Percentiles rank a stretch among this genome's conserved stretches.
These are phyloP conservation scores for Phytopythium cucurbitacearum DNA, from an alignment of 352 stramenopile genomes.

Conservation along the genomic window DNA sequence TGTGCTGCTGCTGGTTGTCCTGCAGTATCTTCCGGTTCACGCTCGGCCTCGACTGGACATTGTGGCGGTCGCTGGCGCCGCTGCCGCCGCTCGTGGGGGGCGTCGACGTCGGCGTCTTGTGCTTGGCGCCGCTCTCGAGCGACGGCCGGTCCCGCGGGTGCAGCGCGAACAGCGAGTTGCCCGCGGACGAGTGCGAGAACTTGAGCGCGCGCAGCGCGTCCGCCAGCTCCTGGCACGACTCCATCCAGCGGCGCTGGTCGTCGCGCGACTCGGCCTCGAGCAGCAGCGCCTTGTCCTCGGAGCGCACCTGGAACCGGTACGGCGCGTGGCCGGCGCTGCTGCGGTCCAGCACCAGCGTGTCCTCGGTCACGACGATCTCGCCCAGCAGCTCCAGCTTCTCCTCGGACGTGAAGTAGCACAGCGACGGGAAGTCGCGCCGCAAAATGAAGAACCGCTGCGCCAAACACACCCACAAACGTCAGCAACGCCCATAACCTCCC, in stretches of 20 bases:
- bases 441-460: slow-evolving; percentile 73
- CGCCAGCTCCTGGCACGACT: slow-evolving; percentile 60
- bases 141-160: slow-evolving; percentile 7
- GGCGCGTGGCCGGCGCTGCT: slow-evolving; percentile 44
- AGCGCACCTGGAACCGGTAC: slow-evolving; percentile 69
- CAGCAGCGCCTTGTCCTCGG: slow-evolving; percentile 45
- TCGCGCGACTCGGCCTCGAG: slow-evolving; percentile 65
- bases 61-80: slow-evolving; percentile 6
- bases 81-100: slow-evolving; percentile 5
- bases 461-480: not conserved
- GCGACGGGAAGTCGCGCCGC: slow-evolving; percentile 60
- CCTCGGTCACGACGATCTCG: slow-evolving; percentile 56
- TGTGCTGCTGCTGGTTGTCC: no score
- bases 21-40: slow-evolving; percentile 7
- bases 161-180: slow-evolving; percentile 16
- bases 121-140: slow-evolving; percentile 10
- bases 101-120: not conserved
- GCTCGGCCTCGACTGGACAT: slow-evolving; percentile 14
- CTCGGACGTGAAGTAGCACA: slow-evolving; percentile 83
- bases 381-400: slow-evolving; percentile 78
- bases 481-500: not conserved
- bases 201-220: slow-evolving; percentile 62
- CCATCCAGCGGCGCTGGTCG: slow-evolving; percentile 65
- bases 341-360: slow-evolving; percentile 75
- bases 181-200: slow-evolving; percentile 42